A percentile compares a stretch with the other conserved stretches of the same genome.
Conservation (phyloP, 179 eudicot species). For the Silene noctiflora region DNA sequence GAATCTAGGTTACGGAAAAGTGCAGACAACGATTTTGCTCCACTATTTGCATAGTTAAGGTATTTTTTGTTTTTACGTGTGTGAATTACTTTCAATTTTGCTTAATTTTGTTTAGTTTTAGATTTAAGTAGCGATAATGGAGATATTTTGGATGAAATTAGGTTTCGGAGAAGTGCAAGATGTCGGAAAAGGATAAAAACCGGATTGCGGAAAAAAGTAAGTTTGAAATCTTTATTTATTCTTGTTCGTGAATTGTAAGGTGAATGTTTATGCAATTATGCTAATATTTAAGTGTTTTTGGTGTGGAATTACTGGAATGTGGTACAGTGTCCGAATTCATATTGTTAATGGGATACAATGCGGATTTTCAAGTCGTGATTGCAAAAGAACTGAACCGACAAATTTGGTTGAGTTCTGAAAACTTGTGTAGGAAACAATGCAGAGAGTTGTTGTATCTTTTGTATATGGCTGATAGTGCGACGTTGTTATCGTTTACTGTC, state of each 20-base stretch:
- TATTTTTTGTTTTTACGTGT: not conserved
- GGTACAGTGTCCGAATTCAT: constrained; percentile 39
- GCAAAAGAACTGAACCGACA: constrained; percentile 34
- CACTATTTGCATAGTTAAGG: not conserved
- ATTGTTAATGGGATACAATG: constrained; percentile 37
- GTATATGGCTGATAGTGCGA: constrained; percentile 36
- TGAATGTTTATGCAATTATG: not conserved
- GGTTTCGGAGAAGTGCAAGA: constrained; percentile 32
- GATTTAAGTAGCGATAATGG: not conserved
- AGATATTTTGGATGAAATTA: constrained; percentile 1
- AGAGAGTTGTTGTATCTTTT: constrained; percentile 36
- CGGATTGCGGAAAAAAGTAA: constrained; percentile 37
- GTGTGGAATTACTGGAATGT: not conserved
- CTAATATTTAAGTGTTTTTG: constrained; percentile 3
- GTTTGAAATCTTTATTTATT: no score
- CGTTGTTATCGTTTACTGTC: constrained; percentile 34
- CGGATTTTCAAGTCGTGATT: constrained; percentile 37
- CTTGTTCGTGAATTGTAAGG: not conserved
- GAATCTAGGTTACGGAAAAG: no score
- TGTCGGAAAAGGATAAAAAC: constrained; percentile 35
- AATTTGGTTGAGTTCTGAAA: constrained; percentile 28
- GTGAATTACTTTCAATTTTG: not conserved
- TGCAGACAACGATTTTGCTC: not conserved
- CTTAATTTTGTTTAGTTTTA: not conserved
- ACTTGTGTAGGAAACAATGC: constrained; percentile 34